Conservation (phyloP, 495 filamentous ascomycete genomes). For the Aspergillus homomorphus region DNA sequence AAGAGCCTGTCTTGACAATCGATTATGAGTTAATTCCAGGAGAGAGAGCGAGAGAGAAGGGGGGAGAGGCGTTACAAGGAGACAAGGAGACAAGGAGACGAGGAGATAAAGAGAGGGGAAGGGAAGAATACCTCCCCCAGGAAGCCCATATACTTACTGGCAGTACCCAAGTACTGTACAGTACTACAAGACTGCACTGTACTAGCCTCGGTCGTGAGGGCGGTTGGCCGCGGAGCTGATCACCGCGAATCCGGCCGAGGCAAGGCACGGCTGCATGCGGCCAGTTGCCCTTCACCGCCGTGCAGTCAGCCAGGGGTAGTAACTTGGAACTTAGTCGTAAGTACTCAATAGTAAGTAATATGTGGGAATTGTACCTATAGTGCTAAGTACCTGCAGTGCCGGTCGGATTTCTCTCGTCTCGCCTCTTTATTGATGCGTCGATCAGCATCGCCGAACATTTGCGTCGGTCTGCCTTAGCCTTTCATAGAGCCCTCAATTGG, state of each 20-base stretch:
- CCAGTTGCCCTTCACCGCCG: background rate
- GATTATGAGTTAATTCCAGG: background rate
- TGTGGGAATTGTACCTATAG: too few species aligned
- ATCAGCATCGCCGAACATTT: background rate
- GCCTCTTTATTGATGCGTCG: background rate
- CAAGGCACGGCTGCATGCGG: conserved; percentile 16
- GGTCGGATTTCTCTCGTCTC: background rate
- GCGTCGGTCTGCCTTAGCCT: background rate
- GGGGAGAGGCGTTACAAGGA: background rate
- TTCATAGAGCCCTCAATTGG: background rate
- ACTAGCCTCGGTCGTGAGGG: background rate
- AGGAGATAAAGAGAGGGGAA: background rate
- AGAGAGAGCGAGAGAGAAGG: conserved; percentile 12
- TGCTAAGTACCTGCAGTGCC: background rate
- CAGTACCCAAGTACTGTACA: too few species aligned
- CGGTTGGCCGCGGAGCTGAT: conserved; percentile 37
- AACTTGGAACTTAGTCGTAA: too few species aligned
- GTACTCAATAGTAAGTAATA: too few species aligned
- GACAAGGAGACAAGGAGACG: too few species aligned
- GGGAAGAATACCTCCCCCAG: background rate
- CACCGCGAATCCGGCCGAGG: conserved; percentile 4
- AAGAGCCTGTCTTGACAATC: conserved; percentile 8
- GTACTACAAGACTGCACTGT: too few species aligned
- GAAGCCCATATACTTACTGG: too few species aligned
- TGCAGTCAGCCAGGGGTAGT: too few species aligned